Conservation (phyloP, 495 filamentous ascomycete species). For the Talaromyces ruber region DNA sequence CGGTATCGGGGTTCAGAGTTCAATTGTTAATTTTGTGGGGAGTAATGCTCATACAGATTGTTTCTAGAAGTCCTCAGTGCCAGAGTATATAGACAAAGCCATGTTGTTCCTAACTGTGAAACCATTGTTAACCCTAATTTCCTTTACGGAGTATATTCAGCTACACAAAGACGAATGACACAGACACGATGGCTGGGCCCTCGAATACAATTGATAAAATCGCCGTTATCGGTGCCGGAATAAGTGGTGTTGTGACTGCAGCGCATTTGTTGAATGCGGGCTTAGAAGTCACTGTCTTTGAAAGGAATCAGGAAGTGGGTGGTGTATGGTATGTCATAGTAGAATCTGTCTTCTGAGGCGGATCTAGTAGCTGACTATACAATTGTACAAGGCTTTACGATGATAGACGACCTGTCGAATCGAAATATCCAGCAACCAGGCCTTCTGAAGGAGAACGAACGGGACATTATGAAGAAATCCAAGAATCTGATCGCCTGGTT, state of each 20-base stretch:
- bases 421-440: constrained; percentile 43
- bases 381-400: constrained; percentile 44
- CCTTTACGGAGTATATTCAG: neutral
- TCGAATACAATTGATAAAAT: constrained; percentile 24
- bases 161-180: neutral
- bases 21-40: neutral
- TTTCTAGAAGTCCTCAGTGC: neutral
- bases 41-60: neutral
- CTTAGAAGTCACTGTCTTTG: constrained; percentile 55
- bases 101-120: neutral
- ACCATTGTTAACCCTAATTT: neutral
- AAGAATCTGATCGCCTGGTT: constrained; percentile 14
- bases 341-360: neutral
- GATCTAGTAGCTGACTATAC: neutral
- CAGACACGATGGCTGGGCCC: neutral
- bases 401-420: constrained; percentile 46
- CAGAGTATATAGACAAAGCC: neutral
- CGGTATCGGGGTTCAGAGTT: neutral
- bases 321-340: constrained; percentile 48
- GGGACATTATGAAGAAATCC: constrained; percentile 12
- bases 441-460: constrained; percentile 30
- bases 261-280: constrained; percentile 52
- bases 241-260: constrained; percentile 56
- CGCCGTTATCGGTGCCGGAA: constrained; percentile 63
- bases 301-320: constrained; percentile 48